phyloP scores from a whole-genome alignment of 371 early-diverging fungal genomes.

The Actinomucor elegans region DNA sequence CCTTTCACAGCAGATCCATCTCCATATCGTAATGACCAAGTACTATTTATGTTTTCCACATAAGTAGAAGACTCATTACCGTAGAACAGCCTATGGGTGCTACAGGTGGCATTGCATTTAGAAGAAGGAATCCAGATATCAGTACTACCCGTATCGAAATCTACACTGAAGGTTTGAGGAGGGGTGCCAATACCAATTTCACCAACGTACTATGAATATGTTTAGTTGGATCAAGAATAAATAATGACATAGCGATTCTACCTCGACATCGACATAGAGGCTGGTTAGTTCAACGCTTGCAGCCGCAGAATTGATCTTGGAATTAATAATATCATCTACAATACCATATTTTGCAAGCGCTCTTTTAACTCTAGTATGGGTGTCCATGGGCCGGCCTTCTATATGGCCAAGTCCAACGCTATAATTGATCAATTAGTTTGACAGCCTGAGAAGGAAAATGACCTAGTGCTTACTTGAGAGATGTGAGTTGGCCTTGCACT shows the following conservation, averaged over 20 bases:
- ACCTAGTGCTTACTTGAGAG: conserved; percentile 9
- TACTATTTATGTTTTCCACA: conserved; percentile 11
- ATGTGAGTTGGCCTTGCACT: conserved; percentile 1
- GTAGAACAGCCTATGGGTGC: conserved; percentile 29
- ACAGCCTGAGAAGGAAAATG: not conserved
- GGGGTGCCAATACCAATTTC: conserved; percentile 55
- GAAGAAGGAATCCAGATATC: conserved; percentile 53
- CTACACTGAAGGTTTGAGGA: conserved; percentile 49
- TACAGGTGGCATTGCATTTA: conserved; percentile 29
- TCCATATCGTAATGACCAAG: conserved; percentile 45
- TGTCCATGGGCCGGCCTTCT: conserved; percentile 25
- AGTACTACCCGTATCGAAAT: conserved; percentile 60
- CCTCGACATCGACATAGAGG: conserved; percentile 41
- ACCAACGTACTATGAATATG: conserved; percentile 47
- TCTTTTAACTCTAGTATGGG: conserved; percentile 25
- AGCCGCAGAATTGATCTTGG: conserved; percentile 10
- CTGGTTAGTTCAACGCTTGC: conserved; percentile 29
- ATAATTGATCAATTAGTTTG: not conserved
- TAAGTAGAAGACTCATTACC: conserved; percentile 19
- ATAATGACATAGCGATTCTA: not conserved
- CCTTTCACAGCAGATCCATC: conserved; percentile 56
- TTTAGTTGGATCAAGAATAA: not conserved
- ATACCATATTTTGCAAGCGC: conserved; percentile 36
- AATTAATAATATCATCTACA: conserved; percentile 9
- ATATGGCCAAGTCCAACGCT: conserved; percentile 27